Base-by-base conservation (phyloP, 305 asterid genomes). In the Solanum chacoense region DNA sequence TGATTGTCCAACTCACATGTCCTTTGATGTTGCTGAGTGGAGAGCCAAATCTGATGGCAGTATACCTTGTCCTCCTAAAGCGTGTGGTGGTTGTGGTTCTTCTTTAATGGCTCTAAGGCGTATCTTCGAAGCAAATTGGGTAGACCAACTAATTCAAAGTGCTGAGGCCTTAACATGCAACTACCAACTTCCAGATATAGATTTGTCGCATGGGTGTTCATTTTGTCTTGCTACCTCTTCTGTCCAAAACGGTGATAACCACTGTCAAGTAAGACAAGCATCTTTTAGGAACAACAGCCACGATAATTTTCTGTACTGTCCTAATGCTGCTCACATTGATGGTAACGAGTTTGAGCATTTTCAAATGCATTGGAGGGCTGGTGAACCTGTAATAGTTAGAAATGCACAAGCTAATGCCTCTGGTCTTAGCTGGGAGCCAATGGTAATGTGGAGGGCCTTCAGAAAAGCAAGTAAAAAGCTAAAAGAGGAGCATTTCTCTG, bases 371-470 rank as follows among this genome's bases (percentile, higher is more conserved):
- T 96, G 98, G 98, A 91, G 93, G 89, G 93, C 87, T 88, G 98
- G 98, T 26, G 98, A 96, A 89, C 98, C 98, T 24, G 95, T 96
- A 50, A 88, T 96, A 88, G 96, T 96, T 88, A 91, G 94, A 88
- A 91, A 94, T 85, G 90, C 92, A 5, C 89, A 92, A 76, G 91
- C 90, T 26, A 90, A 45, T 91, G 94, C 94, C 71, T 92, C 96
- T 34, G 98, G 98, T 88, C 97, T 96, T 88, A 96, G 98, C 91
- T 96, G 98, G 98, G 98, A 95, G 91, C 98, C 98, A 28, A 93
- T 90, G 94, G 98, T 96, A 90, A 94, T 96, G 98, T 90, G 96
- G 93, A 93, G 97, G 90, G 98, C 98, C 89, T 94, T 96, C 90
- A 94, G 93, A 89, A 91, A 45, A 55, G 97, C 96, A 18, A 93